Evolutionary conservation across 768 basidiomycete genomes (phyloP).

Genomic region (Trametes meyenii): DNA sequence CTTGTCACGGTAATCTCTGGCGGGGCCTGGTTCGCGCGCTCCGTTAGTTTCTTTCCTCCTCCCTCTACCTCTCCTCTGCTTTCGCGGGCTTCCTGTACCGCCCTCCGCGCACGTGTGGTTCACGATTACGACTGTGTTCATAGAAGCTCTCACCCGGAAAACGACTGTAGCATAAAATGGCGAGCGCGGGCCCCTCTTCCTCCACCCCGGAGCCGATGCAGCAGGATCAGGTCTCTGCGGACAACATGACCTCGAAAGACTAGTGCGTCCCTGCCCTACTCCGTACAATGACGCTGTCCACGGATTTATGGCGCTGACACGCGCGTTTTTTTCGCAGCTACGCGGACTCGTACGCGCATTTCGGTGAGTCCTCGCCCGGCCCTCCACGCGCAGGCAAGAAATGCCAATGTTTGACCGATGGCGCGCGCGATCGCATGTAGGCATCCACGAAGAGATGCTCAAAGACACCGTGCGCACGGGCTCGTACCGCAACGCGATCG

Average conservation of each 20-base stretch:
- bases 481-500: conserved; percentile 92
- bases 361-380: conserved; percentile 52
- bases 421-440: conserved; percentile 41
- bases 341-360: conserved; percentile 95
- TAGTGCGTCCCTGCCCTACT: conserved; percentile 56
- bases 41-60: not conserved
- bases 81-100: conserved; percentile 3
- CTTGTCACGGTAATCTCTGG: conserved; percentile 13
- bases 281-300: too few species aligned
- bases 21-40: not conserved
- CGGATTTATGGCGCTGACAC: not conserved
- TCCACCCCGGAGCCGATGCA: conserved; percentile 27
- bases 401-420: not conserved
- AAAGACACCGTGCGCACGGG: conserved; percentile 96
- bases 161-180: conserved; percentile 28
- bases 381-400: not conserved
- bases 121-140: not conserved
- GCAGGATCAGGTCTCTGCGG: conserved; percentile 24
- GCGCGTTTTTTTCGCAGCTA: conserved; percentile 56
- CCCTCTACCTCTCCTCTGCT: not conserved
- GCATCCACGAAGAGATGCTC: conserved; percentile 99
- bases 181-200: conserved; percentile 35
- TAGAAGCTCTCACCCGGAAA: not conserved
- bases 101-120: conserved; percentile 1
- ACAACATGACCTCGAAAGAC: conserved; percentile 77